Evolutionary conservation across 305 asterid genomes (phyloP).

Genomic region (Solanum hybrid): DNA sequence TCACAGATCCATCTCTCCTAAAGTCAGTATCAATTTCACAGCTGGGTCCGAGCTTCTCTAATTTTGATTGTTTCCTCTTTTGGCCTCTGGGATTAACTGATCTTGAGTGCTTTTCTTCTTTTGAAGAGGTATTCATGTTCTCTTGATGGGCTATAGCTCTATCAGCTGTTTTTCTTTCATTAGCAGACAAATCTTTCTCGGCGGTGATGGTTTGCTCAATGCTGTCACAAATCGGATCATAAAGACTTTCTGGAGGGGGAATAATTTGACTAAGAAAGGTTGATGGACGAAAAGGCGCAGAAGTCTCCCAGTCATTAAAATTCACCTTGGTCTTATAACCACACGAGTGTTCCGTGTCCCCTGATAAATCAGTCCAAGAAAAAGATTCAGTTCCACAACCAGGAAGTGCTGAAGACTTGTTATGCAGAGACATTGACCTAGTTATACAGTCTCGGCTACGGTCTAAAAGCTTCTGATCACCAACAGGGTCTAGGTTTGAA

Average conservation of each 20-base stretch:
- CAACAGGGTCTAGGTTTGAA: slow-evolving; percentile 25
- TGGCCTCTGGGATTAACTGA: slow-evolving; percentile 24
- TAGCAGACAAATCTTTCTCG: slow-evolving; percentile 11
- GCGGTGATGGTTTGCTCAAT: slow-evolving; percentile 25
- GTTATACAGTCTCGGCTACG: slow-evolving; percentile 22
- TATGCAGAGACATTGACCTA: slow-evolving; percentile 29
- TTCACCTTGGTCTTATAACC: slow-evolving; percentile 20
- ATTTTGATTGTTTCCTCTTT: slow-evolving; percentile 21
- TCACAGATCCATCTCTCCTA: slow-evolving; percentile 20
- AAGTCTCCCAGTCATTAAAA: slow-evolving; percentile 64
- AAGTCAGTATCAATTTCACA: slow-evolving; percentile 10
- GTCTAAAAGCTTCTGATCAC: slow-evolving; percentile 23
- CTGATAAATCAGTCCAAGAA: slow-evolving; percentile 15
- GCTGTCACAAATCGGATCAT: slow-evolving; percentile 37
- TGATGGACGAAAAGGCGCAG: slow-evolving; percentile 65
- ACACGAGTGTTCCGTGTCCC: slow-evolving; percentile 18
- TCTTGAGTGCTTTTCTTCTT: slow-evolving; percentile 31
- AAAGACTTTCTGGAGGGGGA: slow-evolving; percentile 34
- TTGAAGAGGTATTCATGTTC: slow-evolving; percentile 16
- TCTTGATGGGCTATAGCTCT: slow-evolving; percentile 1
- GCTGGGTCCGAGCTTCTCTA: slow-evolving; percentile 23
- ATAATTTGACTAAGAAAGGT: slow-evolving; percentile 42
- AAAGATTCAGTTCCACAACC: slow-evolving; percentile 28
- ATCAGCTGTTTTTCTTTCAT: slow-evolving; percentile 8
- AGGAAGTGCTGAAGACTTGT: slow-evolving; percentile 31